These are phyloP conservation scores for Phialocephala sp. DNA, from an alignment of 2,329 filamentous ascomycete species.

Conservation along the genomic window DNA sequence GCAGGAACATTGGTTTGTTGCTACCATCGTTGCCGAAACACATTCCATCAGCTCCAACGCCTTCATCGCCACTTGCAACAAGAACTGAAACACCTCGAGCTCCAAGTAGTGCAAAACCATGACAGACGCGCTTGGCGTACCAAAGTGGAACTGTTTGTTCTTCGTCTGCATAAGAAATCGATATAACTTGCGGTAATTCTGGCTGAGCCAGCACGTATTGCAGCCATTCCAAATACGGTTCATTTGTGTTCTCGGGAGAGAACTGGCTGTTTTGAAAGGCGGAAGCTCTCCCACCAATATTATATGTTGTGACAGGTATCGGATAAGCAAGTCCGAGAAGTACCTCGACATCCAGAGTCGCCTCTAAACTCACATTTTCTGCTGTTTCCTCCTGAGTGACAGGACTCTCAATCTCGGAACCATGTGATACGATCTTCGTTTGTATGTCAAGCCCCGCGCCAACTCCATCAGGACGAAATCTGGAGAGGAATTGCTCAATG, in stretches of 20 bases:
- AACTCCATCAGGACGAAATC: neutral
- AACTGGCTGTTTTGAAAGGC: slow-evolving; percentile 12
- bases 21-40: slow-evolving; percentile 59
- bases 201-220: slow-evolving; percentile 56
- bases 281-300: slow-evolving; percentile 61
- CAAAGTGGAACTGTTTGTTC: slow-evolving; percentile 66
- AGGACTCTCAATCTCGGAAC: slow-evolving; percentile 47
- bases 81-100: slow-evolving; percentile 66
- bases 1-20: slow-evolving; percentile 55
- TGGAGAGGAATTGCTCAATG: neutral
- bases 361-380: slow-evolving; percentile 52
- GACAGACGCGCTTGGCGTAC: slow-evolving; percentile 66
- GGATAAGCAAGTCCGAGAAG: slow-evolving; percentile 59
- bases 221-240: slow-evolving; percentile 68
- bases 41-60: slow-evolving; percentile 55
- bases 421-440: slow-evolving; percentile 45
- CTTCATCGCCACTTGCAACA: slow-evolving; percentile 62
- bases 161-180: slow-evolving; percentile 69
- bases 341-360: slow-evolving; percentile 61
- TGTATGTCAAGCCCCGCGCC: neutral
- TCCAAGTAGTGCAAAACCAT: slow-evolving; percentile 66
- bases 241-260: slow-evolving; percentile 62
- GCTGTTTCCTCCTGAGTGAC: slow-evolving; percentile 43
- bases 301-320: slow-evolving; percentile 57
- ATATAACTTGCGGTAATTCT: slow-evolving; percentile 63